Evolutionary conservation across 805 yeast genomes (phyloP), one percentile per base, ranked within the genome.

Genomic region (Scheffersomyces lignosus): DNA sequence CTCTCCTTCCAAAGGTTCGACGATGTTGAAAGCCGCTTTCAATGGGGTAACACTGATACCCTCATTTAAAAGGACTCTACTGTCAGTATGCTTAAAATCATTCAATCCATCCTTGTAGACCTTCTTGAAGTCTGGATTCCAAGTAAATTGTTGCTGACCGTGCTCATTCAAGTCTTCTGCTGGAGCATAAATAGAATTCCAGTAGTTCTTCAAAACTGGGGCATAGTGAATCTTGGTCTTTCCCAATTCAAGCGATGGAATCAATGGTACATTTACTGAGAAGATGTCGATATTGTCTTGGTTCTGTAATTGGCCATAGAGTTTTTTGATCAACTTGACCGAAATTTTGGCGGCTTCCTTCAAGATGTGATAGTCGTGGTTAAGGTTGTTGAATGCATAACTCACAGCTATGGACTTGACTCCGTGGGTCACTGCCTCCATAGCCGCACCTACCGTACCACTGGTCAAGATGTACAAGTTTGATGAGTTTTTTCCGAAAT

Each of bases 371-470:
- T 70, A 65, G 39, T 75, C 71, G 41, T 81, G 81, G 14, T 66
- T 59, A 31, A 74, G 62, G 18, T 67, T 59, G 36, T 73, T 78
- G 54, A 83, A 93, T n/a, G 95, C 93, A 71, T 80, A 91, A 25
- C 95, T 85, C 23, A 93, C 52, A 2, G 96, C 97, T 44, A 93
- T 73, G 4, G 96, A 68, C 47, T 72, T 81, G 20, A 80, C 77
- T 0, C 81, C 83, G 38, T 73, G 78, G 28, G 90, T 77, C 2
- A 84, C 86, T 1, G 90, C 95, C 64, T 93, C 99, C 88, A 90
- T 77, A 1, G 97, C 93, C 3, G 96, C 98, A 17, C 99, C 99
- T 13, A 93, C 83, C 2, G 99, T 93, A 10, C 99, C 99, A 48
- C 95, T 83, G 4, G 96, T 80, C 51, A 93, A 74, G 37, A 89